phyloP scores from a whole-genome alignment of 2,329 filamentous ascomycete species.

The Herpotrichia juniperi region DNA sequence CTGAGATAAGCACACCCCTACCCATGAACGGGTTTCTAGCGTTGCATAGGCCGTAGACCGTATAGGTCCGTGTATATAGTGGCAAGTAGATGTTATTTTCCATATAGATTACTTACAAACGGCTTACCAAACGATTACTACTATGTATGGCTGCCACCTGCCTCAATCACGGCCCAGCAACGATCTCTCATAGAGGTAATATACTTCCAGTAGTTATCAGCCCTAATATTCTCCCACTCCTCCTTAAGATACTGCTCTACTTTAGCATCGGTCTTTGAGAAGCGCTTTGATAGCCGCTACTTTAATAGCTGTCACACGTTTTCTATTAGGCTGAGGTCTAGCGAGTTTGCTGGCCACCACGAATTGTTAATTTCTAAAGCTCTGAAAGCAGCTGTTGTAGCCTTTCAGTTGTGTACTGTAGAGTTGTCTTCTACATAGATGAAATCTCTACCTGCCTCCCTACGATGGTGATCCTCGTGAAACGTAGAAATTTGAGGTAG shows the following conservation, averaged over 20 bases:
- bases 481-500: background rate
- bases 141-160: too few relatives aligned
- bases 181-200: background rate
- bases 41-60: too few relatives aligned
- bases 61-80: too few relatives aligned
- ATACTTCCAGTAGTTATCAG: slow-evolving; percentile 1
- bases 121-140: too few relatives aligned
- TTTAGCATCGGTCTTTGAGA: background rate
- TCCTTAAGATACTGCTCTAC: background rate
- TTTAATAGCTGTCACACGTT: slow-evolving; percentile 1
- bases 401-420: background rate
- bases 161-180: too few relatives aligned
- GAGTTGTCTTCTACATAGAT: background rate
- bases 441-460: background rate
- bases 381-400: background rate
- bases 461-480: background rate
- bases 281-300: background rate
- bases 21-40: too few relatives aligned
- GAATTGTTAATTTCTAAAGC: background rate
- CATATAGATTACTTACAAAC: too few relatives aligned
- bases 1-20: too few relatives aligned
- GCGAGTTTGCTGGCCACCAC: slow-evolving; percentile 3
- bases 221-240: slow-evolving; percentile 3
- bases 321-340: slow-evolving; percentile 1
- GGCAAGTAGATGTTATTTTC: too few relatives aligned